Evolutionary conservation across 495 filamentous ascomycete species (phyloP).

Genomic region (Penicillium paradoxum): DNA sequence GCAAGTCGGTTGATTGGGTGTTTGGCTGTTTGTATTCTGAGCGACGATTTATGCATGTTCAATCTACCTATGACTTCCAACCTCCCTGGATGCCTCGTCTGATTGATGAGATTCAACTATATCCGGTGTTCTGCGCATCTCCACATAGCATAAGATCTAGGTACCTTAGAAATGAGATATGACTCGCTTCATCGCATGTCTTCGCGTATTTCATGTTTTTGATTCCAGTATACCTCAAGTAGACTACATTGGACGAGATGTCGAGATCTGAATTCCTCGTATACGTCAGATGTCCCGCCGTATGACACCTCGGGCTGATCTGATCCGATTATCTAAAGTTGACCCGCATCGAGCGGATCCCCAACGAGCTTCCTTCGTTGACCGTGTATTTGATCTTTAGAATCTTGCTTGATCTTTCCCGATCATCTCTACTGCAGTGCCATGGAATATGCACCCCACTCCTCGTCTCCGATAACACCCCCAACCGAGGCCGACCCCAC

Average conservation of each 20-base stretch:
- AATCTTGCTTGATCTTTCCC: not conserved
- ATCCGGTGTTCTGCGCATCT: slow-evolving; percentile 4
- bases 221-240: too few relatives aligned
- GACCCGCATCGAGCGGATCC: slow-evolving; percentile 19
- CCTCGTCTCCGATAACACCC: slow-evolving; percentile 4
- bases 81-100: not conserved
- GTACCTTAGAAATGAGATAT: slow-evolving; percentile 21
- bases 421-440: not conserved
- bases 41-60: slow-evolving; percentile 9
- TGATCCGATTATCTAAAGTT: slow-evolving; percentile 23
- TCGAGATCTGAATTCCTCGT: too few relatives aligned
- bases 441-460: slow-evolving; percentile 30
- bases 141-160: slow-evolving; percentile 16
- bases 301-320: not conserved
- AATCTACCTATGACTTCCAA: slow-evolving; percentile 6
- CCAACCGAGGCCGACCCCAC: slow-evolving; percentile 3
- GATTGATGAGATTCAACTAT: not conserved
- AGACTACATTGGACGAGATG: too few relatives aligned
- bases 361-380: slow-evolving; percentile 7
- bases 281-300: not conserved
- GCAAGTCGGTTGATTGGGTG: slow-evolving; percentile 1
- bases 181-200: slow-evolving; percentile 13
- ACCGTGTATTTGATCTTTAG: too few relatives aligned
- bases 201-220: not conserved
- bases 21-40: slow-evolving; percentile 4